phyloP scores from a whole-genome alignment of 2,329 filamentous ascomycete species.

The Scedosporium apiospermum region DNA sequence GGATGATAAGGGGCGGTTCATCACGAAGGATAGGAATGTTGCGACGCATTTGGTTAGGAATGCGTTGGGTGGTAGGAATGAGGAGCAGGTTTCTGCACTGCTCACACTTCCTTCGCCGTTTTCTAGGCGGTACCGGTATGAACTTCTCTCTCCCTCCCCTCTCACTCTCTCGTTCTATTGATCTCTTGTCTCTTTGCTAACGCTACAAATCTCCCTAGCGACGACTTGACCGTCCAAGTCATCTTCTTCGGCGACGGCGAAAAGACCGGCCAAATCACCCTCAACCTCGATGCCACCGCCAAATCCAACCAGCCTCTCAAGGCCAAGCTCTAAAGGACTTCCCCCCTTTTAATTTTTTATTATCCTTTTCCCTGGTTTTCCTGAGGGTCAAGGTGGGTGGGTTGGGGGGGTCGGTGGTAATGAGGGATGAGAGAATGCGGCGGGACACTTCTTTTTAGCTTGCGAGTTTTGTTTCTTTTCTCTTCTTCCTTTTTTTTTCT shows the following conservation, averaged over 20 bases:
- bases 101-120: constrained; percentile 87
- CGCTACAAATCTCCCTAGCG: constrained; percentile 37
- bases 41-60: constrained; percentile 94
- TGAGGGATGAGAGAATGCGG: no score
- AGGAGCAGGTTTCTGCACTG: constrained; percentile 86
- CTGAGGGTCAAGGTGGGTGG: neutral
- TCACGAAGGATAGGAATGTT: constrained; percentile 90
- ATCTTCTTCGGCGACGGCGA: constrained; percentile 90
- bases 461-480: no score
- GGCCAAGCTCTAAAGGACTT: constrained; percentile 25
- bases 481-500: no score
- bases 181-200: neutral
- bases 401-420: no score
- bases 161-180: no score
- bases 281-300: constrained; percentile 80
- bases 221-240: constrained; percentile 94
- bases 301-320: constrained; percentile 20
- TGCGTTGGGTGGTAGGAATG: constrained; percentile 84
- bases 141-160: neutral
- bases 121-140: constrained; percentile 77
- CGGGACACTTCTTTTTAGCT: no score
- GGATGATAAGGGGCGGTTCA: constrained; percentile 69
- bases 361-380: no score
- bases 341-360: neutral
- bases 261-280: constrained; percentile 65